Evolutionary conservation across 1,284 basidiomycete species (phyloP).

Genomic region (Ustilago tritici): DNA sequence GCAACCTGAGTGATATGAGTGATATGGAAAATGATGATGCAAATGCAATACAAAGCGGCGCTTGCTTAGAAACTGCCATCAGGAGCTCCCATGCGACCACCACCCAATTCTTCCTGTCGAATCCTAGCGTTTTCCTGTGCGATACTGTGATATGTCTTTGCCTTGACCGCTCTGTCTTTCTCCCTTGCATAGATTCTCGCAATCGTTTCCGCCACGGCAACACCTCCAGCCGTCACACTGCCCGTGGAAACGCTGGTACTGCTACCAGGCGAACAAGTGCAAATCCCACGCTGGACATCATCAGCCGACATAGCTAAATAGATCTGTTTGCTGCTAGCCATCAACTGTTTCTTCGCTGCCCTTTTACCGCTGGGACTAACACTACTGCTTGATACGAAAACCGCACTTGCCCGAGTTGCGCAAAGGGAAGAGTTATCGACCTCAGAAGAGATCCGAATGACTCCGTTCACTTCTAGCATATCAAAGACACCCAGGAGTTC

Average conservation of each 20-base stretch:
- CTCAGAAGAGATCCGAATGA: slow-evolving; percentile 53
- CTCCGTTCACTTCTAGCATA: slow-evolving; percentile 64
- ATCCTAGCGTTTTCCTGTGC: slow-evolving; percentile 46
- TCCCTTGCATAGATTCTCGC: slow-evolving; percentile 50
- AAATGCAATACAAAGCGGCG: slow-evolving; percentile 6
- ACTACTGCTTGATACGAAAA: slow-evolving; percentile 11
- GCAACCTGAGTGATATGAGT: background rate
- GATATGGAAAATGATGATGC: background rate
- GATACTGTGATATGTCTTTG: slow-evolving; percentile 52
- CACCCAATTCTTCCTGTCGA: slow-evolving; percentile 57
- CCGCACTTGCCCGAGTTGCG: background rate
- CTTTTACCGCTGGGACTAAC: slow-evolving; percentile 61
- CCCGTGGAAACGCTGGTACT: background rate
- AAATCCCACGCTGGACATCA: slow-evolving; percentile 57
- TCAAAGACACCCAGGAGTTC: slow-evolving; percentile 67
- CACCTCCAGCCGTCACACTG: background rate
- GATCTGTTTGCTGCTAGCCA: slow-evolving; percentile 51
- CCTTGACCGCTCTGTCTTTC: slow-evolving; percentile 49
- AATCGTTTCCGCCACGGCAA: slow-evolving; percentile 48
- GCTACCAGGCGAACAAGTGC: slow-evolving; percentile 29
- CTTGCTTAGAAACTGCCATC: slow-evolving; percentile 17
- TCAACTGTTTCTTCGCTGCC: slow-evolving; percentile 61
- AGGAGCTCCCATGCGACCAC: slow-evolving; percentile 47
- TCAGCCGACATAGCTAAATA: slow-evolving; percentile 45
- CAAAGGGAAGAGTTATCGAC: slow-evolving; percentile 22